These are phyloP conservation scores for Trichoderma sp. DNA, from an alignment of 2,329 filamentous ascomycete genomes.

Conservation along the genomic window DNA sequence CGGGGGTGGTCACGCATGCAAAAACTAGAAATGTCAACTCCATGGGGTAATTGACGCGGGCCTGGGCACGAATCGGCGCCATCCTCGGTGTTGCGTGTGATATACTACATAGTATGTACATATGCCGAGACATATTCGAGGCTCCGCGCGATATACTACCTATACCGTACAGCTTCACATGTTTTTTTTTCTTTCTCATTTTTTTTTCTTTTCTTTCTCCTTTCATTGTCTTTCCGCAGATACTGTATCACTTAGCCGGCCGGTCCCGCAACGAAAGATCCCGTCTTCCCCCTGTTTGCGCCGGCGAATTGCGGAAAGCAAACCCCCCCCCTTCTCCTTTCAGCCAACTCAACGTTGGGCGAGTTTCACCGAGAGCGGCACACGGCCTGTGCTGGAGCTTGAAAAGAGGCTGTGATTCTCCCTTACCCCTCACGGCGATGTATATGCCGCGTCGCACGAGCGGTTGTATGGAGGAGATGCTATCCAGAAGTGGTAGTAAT, in stretches of 20 bases:
- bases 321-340: too few relatives aligned
- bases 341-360: background rate
- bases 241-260: background rate
- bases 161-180: background rate
- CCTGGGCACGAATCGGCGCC: constrained; percentile 3
- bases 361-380: constrained; percentile 6
- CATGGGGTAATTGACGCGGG: constrained; percentile 9
- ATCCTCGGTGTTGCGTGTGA: background rate
- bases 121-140: background rate
- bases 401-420: background rate
- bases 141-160: background rate
- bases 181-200: background rate
- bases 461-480: background rate
- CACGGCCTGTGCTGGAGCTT: background rate
- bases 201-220: background rate
- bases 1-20: constrained; percentile 2
- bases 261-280: background rate
- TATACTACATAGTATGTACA: too few relatives aligned
- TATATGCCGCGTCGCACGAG: constrained; percentile 1
- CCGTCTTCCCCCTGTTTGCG: background rate
- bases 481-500: background rate
- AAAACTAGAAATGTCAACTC: constrained; percentile 6
- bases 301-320: constrained; percentile 3
- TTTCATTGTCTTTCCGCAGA: background rate
- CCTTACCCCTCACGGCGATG: background rate